Conservation (phyloP, 1,284 basidiomycete genomes). For the Bondarzewia mesenterica region DNA sequence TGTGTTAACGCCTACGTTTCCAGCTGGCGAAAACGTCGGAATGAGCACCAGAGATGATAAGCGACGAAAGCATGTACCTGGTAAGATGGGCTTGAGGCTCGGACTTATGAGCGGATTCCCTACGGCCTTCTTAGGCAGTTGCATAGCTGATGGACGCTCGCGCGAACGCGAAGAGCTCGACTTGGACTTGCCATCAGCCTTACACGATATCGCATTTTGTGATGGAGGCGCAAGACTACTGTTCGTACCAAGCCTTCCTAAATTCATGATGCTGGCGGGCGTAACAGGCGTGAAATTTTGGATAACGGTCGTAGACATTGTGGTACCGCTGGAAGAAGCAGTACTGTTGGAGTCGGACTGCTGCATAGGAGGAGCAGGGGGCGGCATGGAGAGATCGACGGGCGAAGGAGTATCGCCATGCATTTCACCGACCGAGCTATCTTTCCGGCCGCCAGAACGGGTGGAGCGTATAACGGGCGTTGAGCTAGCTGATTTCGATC, state of each 20-base stretch:
- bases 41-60: slow-evolving; percentile 1
- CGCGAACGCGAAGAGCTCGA: slow-evolving; percentile 9
- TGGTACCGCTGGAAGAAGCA: background rate
- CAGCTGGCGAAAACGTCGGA: slow-evolving; percentile 13
- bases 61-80: slow-evolving; percentile 34
- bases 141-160: background rate
- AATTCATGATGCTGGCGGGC: slow-evolving; percentile 82
- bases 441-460: slow-evolving; percentile 24
- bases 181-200: slow-evolving; percentile 8
- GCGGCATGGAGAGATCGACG: slow-evolving; percentile 77
- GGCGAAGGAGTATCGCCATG: slow-evolving; percentile 67
- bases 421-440: slow-evolving; percentile 27
- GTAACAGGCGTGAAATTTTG: slow-evolving; percentile 67
- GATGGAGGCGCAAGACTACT: slow-evolving; percentile 29
- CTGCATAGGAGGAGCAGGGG: slow-evolving; percentile 52
- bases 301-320: slow-evolving; percentile 7
- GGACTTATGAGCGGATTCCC: slow-evolving; percentile 32
- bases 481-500: slow-evolving; percentile 51
- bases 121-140: slow-evolving; percentile 6
- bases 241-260: slow-evolving; percentile 52
- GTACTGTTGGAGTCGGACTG: slow-evolving; percentile 17
- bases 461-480: slow-evolving; percentile 51
- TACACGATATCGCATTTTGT: background rate
- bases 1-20: slow-evolving; percentile 10
- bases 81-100: slow-evolving; percentile 59